A percentile compares a stretch with the other conserved stretches of the same genome.
Evolutionary conservation across 2,329 filamentous ascomycete species (phyloP).

Genomic region (Scytalidium sp.): DNA sequence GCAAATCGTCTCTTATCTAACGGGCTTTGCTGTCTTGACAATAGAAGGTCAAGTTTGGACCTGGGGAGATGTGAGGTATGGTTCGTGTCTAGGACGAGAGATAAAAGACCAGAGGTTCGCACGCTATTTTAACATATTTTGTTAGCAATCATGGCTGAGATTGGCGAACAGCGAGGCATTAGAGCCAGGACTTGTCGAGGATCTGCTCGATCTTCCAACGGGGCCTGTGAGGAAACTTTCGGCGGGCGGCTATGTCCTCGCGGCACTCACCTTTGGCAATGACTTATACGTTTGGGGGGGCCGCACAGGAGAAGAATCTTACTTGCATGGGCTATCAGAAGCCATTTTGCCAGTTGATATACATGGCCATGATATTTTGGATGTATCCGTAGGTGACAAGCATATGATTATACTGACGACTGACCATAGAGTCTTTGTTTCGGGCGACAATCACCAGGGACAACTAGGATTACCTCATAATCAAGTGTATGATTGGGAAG

Average conservation of each 20-base stretch:
- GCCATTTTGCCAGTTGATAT: conserved; percentile 27
- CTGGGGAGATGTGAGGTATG: conserved; percentile 58
- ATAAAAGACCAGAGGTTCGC: conserved; percentile 18
- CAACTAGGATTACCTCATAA: conserved; percentile 49
- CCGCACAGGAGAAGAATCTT: conserved; percentile 12
- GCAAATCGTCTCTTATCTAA: conserved; percentile 30
- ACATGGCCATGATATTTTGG: conserved; percentile 48
- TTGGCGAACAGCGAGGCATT: not conserved
- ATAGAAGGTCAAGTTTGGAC: conserved; percentile 34
- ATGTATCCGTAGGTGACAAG: conserved; percentile 55
- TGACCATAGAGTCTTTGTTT: conserved; percentile 47
- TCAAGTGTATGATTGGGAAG: conserved; percentile 18
- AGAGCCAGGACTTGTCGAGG: conserved; percentile 42
- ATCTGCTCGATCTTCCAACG: conserved; percentile 48
- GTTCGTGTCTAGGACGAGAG: conserved; percentile 52
- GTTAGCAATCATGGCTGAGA: not conserved
- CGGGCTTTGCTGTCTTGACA: conserved; percentile 34
- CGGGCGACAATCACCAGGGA: conserved; percentile 55
- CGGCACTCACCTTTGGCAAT: conserved; percentile 54
- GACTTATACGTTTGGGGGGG: conserved; percentile 63
- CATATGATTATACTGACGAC: conserved; percentile 56
- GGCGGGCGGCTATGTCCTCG: conserved; percentile 52
- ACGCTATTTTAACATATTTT: not conserved
- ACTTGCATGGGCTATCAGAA: conserved; percentile 13
- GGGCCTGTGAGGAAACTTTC: conserved; percentile 51